These are phyloP conservation scores for Botrytis galanthina DNA, from an alignment of 2,329 filamentous ascomycete genomes.

Conservation along the genomic window DNA sequence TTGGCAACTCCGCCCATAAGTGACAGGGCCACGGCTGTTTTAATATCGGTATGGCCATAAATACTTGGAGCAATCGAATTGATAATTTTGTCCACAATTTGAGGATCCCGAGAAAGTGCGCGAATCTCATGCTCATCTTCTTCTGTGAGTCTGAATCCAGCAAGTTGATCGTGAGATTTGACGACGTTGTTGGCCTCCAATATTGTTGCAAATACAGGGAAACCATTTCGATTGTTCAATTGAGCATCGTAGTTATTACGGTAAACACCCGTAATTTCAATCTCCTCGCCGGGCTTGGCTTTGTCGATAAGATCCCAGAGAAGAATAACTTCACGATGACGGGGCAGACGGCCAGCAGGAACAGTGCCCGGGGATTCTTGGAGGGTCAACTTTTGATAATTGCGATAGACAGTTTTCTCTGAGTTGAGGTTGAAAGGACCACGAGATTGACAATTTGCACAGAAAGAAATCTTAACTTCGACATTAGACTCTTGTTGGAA, in stretches of 20 bases:
- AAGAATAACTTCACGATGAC: constrained; percentile 90
- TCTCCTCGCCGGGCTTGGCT: constrained; percentile 95
- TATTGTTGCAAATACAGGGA: constrained; percentile 96
- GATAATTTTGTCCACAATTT: constrained; percentile 90
- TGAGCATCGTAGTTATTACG: constrained; percentile 98
- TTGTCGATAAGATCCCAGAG: constrained; percentile 96
- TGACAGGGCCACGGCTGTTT: constrained; percentile 91
- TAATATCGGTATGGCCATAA: constrained; percentile 94
- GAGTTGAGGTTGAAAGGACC: constrained; percentile 95
- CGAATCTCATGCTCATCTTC: constrained; percentile 92
- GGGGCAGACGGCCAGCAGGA: constrained; percentile 88
- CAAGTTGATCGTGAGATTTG: constrained; percentile 95
- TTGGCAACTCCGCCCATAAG: constrained; percentile 95
- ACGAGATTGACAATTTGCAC: constrained; percentile 91
- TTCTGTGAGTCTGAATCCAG: constrained; percentile 91
- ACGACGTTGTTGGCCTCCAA: constrained; percentile 96
- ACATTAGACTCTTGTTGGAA: constrained; percentile 97
- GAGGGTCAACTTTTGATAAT: constrained; percentile 96
- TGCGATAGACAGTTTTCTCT: constrained; percentile 96
- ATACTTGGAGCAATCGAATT: constrained; percentile 95
- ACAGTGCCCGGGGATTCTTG: constrained; percentile 98
- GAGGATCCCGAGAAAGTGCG: constrained; percentile 80
- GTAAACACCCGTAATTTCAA: constrained; percentile 95
- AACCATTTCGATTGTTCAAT: constrained; percentile 97
- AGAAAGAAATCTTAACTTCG: constrained; percentile 94